A percentile compares a stretch with the other conserved stretches of the same genome.
Evolutionary conservation across 2,329 filamentous ascomycete genomes (phyloP).

Genomic region (Incumbomyces delicatus): DNA sequence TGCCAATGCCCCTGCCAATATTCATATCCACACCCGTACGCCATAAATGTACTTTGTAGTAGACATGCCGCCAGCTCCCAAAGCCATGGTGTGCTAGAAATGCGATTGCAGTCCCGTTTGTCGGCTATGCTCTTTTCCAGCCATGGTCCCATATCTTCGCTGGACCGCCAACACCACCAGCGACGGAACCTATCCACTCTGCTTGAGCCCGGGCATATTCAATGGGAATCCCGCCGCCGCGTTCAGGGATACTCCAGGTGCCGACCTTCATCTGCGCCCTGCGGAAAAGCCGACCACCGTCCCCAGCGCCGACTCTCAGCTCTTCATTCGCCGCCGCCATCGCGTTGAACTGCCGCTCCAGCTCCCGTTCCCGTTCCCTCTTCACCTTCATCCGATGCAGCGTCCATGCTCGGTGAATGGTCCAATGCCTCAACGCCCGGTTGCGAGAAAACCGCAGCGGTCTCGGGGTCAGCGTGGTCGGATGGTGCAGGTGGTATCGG

Average conservation of each 20-base stretch:
- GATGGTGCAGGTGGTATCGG: conserved; percentile 61
- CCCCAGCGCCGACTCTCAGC: conserved; percentile 47
- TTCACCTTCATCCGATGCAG: conserved; percentile 64
- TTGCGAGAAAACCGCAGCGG: conserved; percentile 83
- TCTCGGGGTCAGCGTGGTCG: conserved; percentile 48
- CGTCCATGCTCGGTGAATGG: conserved; percentile 92
- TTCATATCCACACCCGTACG: too few relatives aligned
- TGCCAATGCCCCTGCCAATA: too few relatives aligned
- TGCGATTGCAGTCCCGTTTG: too few relatives aligned
- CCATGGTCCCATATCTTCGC: conserved; percentile 78
- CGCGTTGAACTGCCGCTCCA: conserved; percentile 68
- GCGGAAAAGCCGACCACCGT: conserved; percentile 59
- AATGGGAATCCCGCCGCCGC: conserved; percentile 63
- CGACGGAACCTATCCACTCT: conserved; percentile 17
- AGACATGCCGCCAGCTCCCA: too few relatives aligned
- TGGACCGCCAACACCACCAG: conserved; percentile 48
- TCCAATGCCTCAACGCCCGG: conserved; percentile 90
- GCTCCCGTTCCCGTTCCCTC: conserved; percentile 54
- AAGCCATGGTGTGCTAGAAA: too few relatives aligned
- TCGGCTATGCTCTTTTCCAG: conserved; percentile 58
- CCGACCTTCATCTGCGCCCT: conserved; percentile 87
- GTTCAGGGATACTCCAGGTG: conserved; percentile 50
- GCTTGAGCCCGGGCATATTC: conserved; percentile 63
- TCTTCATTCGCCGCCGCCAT: conserved; percentile 84
- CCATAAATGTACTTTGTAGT: too few relatives aligned